These are phyloP conservation scores for Acer campestre DNA, from an alignment of 345 rosid genomes.

Conservation along the genomic window DNA sequence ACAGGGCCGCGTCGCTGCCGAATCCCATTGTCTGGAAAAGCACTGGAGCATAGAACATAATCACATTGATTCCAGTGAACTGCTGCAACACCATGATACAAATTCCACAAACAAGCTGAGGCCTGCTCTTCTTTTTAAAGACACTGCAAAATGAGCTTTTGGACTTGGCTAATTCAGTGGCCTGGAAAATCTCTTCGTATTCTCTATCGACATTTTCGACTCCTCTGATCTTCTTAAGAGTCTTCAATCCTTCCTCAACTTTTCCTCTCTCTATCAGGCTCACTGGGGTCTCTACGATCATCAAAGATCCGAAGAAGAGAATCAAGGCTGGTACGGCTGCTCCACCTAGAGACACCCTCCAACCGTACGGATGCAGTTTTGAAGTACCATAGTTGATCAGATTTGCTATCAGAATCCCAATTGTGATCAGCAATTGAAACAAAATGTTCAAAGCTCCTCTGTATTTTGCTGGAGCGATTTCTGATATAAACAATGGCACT, in stretches of 20 bases:
- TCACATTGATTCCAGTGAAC: constrained; percentile 64
- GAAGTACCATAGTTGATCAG: constrained; percentile 45
- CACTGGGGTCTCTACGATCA: constrained; percentile 68
- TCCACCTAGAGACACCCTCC: constrained; percentile 71
- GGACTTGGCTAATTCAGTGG: constrained; percentile 47
- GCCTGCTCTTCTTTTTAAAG: constrained; percentile 36
- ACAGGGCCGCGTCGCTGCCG: constrained; percentile 39
- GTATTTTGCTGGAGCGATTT: constrained; percentile 61
- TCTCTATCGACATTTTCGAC: constrained; percentile 48
- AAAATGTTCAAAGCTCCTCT: constrained; percentile 70
- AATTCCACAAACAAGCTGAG: constrained; percentile 54
- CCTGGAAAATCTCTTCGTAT: constrained; percentile 42
- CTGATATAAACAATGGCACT: constrained; percentile 80
- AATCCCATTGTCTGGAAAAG: constrained; percentile 59
- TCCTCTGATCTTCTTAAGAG: constrained; percentile 61
- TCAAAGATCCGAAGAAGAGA: constrained; percentile 57
- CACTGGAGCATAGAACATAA: constrained; percentile 59
- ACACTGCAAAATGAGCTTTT: constrained; percentile 49
- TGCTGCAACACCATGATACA: constrained; percentile 65
- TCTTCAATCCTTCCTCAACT: constrained; percentile 31
- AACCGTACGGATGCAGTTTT: constrained; percentile 41
- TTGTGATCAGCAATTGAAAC: constrained; percentile 74
- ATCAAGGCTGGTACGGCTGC: constrained; percentile 61
- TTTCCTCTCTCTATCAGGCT: constrained; percentile 65
- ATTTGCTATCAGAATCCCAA: constrained; percentile 66